Evolutionary conservation across 495 filamentous ascomycete genomes (phyloP), one percentile per base, ranked within the genome.

Genomic region (Xylaria cubensis): DNA sequence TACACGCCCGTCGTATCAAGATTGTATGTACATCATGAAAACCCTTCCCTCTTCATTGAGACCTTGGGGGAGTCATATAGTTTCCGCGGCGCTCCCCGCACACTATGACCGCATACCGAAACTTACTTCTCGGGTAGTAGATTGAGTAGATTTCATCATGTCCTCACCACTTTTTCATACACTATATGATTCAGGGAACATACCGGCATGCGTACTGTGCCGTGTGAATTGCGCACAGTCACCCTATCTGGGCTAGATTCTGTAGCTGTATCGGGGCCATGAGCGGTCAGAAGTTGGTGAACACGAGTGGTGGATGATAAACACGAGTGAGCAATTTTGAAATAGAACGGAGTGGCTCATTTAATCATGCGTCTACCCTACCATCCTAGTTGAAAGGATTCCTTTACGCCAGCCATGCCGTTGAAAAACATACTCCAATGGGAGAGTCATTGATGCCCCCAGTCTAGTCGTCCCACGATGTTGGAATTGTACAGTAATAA

Each of bases 381-480:
- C 19, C 36, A 61, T 72, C 70, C 63, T 72, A 67, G 70, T 72
- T 72, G 70, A 72, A 72, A 72, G 63, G 70, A 72, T 58, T 29
- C 53, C 70, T n/a, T 29, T 24, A 17, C 32, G 51, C 46, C 36
- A 64, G 36, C 48, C 69, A 63, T 71, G 44, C 68, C 56, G 67
- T 61, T 58, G 17, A 36, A 41, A 59, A 36, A 51, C 26, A 56
- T 10, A 3, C 8, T 10, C 29, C 36, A 19, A 24, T 26, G 32
- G 44, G 44, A 50, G 67, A 50, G 67, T 36, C 8, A 0, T 10
- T 29, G 42, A 70, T 51, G 58, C 32, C 13, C 68, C 44, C n/a
- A 51, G 29, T 53, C 53, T 63, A 70, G 13, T 58, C 46, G 15
- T 32, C 41, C 29, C 26, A 61, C 39, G 17, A 24, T 39, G 3